phyloP scores from a whole-genome alignment of 176 grass and related monocot species.

The Raddia guianensis region DNA sequence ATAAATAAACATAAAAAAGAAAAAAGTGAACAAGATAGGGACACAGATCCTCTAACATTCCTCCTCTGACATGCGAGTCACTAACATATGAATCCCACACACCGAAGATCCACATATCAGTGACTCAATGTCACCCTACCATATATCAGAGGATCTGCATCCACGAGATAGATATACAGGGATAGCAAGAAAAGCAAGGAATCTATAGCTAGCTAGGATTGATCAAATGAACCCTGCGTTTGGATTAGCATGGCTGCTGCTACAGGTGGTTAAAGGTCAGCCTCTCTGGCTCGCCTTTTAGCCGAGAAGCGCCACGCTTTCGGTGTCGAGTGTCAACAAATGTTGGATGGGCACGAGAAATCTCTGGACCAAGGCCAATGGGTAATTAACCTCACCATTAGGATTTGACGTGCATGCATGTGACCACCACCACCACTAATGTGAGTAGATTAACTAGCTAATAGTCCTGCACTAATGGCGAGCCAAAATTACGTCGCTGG shows the following conservation, averaged over 20 bases:
- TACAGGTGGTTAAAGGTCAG: slow-evolving; percentile 31
- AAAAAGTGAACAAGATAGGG: no score
- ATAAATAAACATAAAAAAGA: no score
- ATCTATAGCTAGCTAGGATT: background rate
- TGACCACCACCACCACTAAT: background rate
- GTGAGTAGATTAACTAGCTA: background rate
- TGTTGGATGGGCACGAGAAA: slow-evolving; percentile 39
- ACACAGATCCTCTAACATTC: no score
- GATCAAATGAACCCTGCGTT: background rate
- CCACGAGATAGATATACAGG: no score
- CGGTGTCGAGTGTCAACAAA: background rate
- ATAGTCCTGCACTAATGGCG: background rate
- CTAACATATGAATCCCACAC: no score
- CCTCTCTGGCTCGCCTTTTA: slow-evolving; percentile 28
- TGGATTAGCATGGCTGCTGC: background rate
- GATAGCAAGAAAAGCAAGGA: no score
- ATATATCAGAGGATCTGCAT: no score
- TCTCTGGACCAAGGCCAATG: slow-evolving; percentile 11
- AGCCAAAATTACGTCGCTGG: background rate
- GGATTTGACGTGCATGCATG: slow-evolving; percentile 27
- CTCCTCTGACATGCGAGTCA: no score
- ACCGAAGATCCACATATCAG: no score
- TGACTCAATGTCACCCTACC: no score
- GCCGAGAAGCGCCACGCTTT: slow-evolving; percentile 5
- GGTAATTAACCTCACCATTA: slow-evolving; percentile 9